Conservation (phyloP, 495 filamentous ascomycete species). For the Penicillium pulvis region DNA sequence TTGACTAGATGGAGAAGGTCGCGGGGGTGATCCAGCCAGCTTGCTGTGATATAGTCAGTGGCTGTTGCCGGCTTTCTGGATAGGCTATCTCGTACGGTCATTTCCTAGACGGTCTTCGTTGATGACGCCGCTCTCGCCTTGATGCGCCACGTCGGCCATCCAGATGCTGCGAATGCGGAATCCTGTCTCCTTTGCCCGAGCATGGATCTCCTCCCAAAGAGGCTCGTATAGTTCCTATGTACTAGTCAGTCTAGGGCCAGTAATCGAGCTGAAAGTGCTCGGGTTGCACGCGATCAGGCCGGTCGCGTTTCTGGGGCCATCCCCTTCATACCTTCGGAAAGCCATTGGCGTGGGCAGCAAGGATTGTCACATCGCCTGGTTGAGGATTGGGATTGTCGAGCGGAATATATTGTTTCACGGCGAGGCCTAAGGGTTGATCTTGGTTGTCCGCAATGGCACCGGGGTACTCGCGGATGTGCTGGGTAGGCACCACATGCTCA, state of each 20-base stretch:
- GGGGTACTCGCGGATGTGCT: slow-evolving; percentile 76
- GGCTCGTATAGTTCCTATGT: slow-evolving; percentile 83
- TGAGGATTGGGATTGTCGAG: slow-evolving; percentile 62
- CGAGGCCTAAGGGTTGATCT: slow-evolving; percentile 63
- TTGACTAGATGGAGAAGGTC: slow-evolving; percentile 91
- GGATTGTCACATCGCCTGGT: slow-evolving; percentile 77
- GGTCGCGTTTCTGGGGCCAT: not conserved
- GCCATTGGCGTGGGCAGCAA: slow-evolving; percentile 83
- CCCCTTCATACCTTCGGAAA: slow-evolving; percentile 71
- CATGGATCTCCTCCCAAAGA: slow-evolving; percentile 76
- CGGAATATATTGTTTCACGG: slow-evolving; percentile 84
- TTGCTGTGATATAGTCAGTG: slow-evolving; percentile 49
- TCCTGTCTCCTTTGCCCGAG: slow-evolving; percentile 51
- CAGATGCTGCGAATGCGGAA: slow-evolving; percentile 78
- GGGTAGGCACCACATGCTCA: slow-evolving; percentile 63
- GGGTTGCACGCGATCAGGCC: not conserved
- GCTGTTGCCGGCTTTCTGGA: not conserved
- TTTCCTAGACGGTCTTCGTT: slow-evolving; percentile 77
- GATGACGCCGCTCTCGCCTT: slow-evolving; percentile 73
- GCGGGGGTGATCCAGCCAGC: slow-evolving; percentile 84
- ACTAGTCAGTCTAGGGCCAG: slow-evolving; percentile 5
- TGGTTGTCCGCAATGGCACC: slow-evolving; percentile 61
- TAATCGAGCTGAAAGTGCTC: not conserved
- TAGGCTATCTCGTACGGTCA: slow-evolving; percentile 59
- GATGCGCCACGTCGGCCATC: slow-evolving; percentile 80